Evolutionary conservation across 2,329 filamentous ascomycete species (phyloP), one percentile per base, ranked within the genome.

Genomic region (Lomentospora prolificans): DNA sequence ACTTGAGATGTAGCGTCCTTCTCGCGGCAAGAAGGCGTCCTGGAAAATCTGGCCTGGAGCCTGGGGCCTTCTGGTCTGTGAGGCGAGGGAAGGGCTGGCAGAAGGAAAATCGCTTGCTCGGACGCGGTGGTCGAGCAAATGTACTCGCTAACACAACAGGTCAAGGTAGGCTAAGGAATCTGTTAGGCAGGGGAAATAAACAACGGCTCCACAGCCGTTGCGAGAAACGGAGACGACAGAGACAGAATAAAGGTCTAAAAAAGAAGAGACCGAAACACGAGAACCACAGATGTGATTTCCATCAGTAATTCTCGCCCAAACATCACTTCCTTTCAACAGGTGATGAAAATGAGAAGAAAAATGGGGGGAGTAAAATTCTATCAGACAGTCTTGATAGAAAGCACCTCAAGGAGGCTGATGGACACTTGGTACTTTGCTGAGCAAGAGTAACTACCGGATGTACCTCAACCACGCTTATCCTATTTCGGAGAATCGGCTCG

Each of bases 401-500:
- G 19, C n/a, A 17, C n/a, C 36, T 41, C n/a, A 41, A 17, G 36
- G 36, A n/a, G n/a, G 36, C 19, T 17, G n/a, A 41, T 19, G 36
- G 36, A n/a, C 22, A 22, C 44, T 4, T 48, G 4, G 10, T 3
- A 2, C 44, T 48, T 22, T 27, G 17, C 22, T 8, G n/a, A 17
- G 36, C 36, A 14, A 14, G 36, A 41, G 36, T 41, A 41, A 41
- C 36, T 41, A n/a, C 36, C 36, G 36, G 17, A 25, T 22, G 44
- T 48, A 22, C 44, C 44, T 46, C 41, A 22, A 22, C 7, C 22
- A 22, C 44, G 22, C 44, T 48, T 48, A 48, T 48, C 44, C 44
- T 48, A 22, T 48, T 48, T 48, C 44, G 44, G 44, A 48, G 22
- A 33, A n/a, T n/a, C n/a, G n/a, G n/a, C n/a, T n/a, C n/a, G 30